Evolutionary conservation across 176 grass and related monocot species (phyloP).

Genomic region (Otatea glauca): DNA sequence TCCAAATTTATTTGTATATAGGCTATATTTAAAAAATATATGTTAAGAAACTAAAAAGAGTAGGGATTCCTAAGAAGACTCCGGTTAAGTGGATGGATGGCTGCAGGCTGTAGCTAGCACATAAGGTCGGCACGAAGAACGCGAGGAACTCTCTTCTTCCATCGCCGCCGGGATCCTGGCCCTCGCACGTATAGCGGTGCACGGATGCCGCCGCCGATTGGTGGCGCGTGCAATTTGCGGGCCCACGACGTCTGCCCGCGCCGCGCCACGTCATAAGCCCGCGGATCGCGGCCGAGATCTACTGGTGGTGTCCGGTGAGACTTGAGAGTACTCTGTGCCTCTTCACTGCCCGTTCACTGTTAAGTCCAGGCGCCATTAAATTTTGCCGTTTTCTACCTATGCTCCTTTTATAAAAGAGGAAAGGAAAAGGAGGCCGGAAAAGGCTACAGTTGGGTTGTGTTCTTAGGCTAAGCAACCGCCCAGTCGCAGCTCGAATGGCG

Average conservation of each 20-base stretch:
- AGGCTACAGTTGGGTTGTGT: background rate
- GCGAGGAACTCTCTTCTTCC: background rate
- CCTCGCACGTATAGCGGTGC: background rate
- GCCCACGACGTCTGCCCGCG: background rate
- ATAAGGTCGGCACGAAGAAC: conserved; percentile 21
- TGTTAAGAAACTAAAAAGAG: too few species aligned
- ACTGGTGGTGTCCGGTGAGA: background rate
- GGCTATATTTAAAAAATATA: too few species aligned
- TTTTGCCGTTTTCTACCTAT: background rate
- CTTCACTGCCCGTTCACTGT: background rate
- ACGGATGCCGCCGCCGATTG: background rate
- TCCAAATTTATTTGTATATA: too few species aligned
- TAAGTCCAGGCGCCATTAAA: background rate
- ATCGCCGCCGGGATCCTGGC: background rate
- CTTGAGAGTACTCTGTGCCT: background rate
- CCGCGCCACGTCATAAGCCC: background rate
- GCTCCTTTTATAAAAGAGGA: background rate
- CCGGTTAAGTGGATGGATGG: background rate
- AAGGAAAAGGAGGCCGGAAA: background rate
- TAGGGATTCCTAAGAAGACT: background rate
- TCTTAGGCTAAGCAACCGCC: background rate
- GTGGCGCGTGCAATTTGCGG: background rate
- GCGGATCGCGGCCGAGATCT: background rate
- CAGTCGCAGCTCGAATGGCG: background rate
- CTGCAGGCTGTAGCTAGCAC: background rate